Evolutionary conservation across 164 flowering plant genomes (phyloP), one percentile per base, ranked within the genome.

Genomic region (Piper betle): DNA sequence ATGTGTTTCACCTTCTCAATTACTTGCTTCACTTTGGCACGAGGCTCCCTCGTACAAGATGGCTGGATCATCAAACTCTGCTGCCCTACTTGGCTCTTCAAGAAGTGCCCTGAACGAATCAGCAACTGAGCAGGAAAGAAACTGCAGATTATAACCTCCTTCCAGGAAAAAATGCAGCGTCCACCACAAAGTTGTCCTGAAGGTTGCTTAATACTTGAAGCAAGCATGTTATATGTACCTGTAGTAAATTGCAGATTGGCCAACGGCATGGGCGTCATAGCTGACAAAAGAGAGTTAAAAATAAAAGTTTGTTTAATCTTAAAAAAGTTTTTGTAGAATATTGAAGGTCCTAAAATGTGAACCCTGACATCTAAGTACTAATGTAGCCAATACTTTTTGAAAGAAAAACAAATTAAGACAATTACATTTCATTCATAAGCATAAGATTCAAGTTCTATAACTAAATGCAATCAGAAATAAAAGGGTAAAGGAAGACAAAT

Each of bases 111-210:
- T 83, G 57, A 93, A 93, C 11, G 97, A 80, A 57, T 93, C 96
- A n/a, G 92, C 96, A 15, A 93, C 94, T 20, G 98, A 89, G 62
- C 83, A 68, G 0, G 98, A 84, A 50, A 93, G 94, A 59, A 97
- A 86, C 37, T 77, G 64, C 20, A 93, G 91, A 70, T 93, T 93
- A 78, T 93, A 93, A 19, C 98, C 96, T 53, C 98, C 98, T 77
- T 92, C 98, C 77, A 92, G 65, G 78, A 92, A 92, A 63, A 93
- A 89, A 93, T 84, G 39, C 96, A 89, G 15, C 96, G 93, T 10
- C 98, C 98, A 0, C 82, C 80, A 64, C 98, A 93, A 39, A 89
- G 72, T 42, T 89, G 90, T 67, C 71, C 79, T 4, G 98, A 91
- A 0, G 89, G 83, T 68, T 81, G 93, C 65, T 81, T 80, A 56